These are phyloP conservation scores for Phytophthora meadii DNA, from an alignment of 352 stramenopile species.

Conservation along the genomic window DNA sequence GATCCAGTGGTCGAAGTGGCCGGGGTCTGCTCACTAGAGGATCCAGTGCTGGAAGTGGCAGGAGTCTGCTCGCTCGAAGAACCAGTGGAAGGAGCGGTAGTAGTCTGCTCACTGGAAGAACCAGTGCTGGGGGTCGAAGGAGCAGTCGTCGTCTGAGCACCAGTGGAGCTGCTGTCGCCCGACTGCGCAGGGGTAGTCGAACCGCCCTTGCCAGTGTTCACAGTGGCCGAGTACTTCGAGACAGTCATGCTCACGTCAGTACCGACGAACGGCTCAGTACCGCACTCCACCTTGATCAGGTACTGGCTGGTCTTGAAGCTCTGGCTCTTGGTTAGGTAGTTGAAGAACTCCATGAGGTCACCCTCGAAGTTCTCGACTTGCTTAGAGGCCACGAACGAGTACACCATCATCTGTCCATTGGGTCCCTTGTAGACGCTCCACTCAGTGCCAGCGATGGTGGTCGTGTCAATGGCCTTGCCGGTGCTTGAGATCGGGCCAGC, in stretches of 20 bases:
- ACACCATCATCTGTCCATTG: conserved; percentile 49
- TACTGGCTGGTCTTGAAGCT: conserved; percentile 43
- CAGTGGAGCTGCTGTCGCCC: conserved; percentile 20
- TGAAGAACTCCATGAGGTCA: conserved; percentile 48
- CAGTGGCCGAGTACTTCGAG: conserved; percentile 39
- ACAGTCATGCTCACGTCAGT: conserved; percentile 38
- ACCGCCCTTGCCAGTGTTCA: conserved; percentile 26
- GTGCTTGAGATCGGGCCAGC: conserved; percentile 48
- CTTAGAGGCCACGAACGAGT: conserved; percentile 48
- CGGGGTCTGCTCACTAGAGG: conserved; percentile 4
- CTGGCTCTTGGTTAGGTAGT: conserved; percentile 40
- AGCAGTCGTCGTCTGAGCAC: conserved; percentile 19
- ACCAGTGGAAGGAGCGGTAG: conserved; percentile 5
- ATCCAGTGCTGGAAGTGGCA: conserved; percentile 8
- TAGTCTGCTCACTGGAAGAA: conserved; percentile 10
- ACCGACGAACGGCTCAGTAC: conserved; percentile 45
- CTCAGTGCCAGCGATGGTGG: conserved; percentile 31
- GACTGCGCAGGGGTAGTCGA: conserved; percentile 16
- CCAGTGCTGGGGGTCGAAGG: conserved; percentile 17
- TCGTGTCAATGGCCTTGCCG: conserved; percentile 37
- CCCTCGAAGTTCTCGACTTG: conserved; percentile 35
- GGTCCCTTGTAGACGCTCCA: conserved; percentile 42
- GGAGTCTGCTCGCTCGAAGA: conserved; percentile 5
- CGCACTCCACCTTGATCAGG: conserved; percentile 49
- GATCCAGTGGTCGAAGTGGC: conserved; percentile 8